phyloP scores from a whole-genome alignment of 768 basidiomycete genomes.

The Suillus tomentosus region DNA sequence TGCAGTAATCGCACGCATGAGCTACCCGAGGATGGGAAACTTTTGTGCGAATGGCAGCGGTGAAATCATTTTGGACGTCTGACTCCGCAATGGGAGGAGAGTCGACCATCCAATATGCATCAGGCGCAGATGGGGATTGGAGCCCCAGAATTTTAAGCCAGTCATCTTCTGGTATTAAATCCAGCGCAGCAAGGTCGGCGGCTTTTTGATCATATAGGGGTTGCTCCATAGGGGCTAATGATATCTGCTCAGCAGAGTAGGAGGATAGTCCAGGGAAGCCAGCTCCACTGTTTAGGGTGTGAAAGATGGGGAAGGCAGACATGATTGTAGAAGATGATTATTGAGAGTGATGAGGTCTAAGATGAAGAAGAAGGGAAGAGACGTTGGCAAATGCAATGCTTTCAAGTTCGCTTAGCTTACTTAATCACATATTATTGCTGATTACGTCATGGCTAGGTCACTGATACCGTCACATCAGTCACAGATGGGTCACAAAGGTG shows the following conservation, averaged over 20 bases:
- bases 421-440: neutral
- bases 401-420: neutral
- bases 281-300: neutral
- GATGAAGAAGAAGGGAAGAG: neutral
- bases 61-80: neutral
- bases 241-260: neutral
- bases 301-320: neutral
- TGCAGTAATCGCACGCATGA: conserved; percentile 2
- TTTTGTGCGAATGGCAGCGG: neutral
- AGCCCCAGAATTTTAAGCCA: neutral
- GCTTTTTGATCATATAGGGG: neutral
- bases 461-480: no score
- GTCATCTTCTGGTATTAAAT: neutral
- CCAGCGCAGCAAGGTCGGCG: neutral
- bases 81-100: neutral
- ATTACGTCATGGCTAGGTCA: neutral
- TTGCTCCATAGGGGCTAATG: neutral
- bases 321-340: no score
- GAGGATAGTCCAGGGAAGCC: neutral
- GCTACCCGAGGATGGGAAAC: neutral
- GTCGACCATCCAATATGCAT: neutral
- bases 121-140: neutral
- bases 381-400: neutral
- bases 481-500: no score
- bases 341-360: neutral